Percentiles rank a stretch among this genome's conserved stretches.
Evolutionary conservation across 192 early-diverging fungal genomes (phyloP).

Genomic region (Podila clonocystis): DNA sequence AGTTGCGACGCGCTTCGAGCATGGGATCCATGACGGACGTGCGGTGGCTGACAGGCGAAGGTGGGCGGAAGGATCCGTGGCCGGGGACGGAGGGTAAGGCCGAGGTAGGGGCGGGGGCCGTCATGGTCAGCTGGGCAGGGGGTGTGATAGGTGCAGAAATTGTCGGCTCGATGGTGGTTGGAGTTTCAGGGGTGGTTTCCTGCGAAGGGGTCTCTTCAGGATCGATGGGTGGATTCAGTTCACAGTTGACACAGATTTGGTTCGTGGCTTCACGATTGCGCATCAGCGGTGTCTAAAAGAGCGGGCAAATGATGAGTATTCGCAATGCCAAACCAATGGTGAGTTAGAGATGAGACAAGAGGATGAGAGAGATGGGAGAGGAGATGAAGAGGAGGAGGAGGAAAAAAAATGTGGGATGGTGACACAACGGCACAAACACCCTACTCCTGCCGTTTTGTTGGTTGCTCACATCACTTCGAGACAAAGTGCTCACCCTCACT

Average conservation of each 20-base stretch:
- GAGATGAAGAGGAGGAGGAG: neutral
- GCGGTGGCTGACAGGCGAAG: neutral
- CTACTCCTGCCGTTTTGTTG: too few species aligned
- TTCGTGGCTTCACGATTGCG: constrained; percentile 10
- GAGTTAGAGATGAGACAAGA: too few species aligned
- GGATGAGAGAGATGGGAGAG: too few species aligned
- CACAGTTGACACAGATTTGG: constrained; percentile 15
- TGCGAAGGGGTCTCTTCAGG: neutral
- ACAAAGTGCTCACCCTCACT: too few species aligned
- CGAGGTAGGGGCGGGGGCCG: constrained; percentile 6
- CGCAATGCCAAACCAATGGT: too few species aligned
- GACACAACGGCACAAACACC: too few species aligned
- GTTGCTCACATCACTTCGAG: too few species aligned
- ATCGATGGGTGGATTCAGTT: constrained; percentile 14
- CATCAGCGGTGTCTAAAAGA: constrained; percentile 11
- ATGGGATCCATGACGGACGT: constrained; percentile 2
- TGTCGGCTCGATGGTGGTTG: too few species aligned
- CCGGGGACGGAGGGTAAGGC: constrained; percentile 9
- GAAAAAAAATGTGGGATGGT: neutral
- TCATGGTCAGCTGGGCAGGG: neutral
- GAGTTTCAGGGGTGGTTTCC: neutral
- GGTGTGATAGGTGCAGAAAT: neutral
- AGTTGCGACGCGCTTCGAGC: constrained; percentile 24
- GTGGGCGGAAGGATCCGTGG: neutral
- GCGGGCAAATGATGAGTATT: neutral